These are phyloP conservation scores for Candida dendrica DNA, from an alignment of 805 yeast genomes.

Conservation along the genomic window DNA sequence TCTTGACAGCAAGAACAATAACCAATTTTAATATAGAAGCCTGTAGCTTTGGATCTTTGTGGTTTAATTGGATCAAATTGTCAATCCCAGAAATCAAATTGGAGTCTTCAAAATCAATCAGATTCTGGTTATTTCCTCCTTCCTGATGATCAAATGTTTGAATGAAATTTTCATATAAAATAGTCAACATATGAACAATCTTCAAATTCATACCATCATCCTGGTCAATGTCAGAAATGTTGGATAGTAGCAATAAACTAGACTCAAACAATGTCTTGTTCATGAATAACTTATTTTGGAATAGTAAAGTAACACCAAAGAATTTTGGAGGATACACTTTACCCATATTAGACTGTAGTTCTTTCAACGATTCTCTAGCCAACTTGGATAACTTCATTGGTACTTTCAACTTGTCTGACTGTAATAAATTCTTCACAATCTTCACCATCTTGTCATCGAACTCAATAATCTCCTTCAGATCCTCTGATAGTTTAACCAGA, in stretches of 20 bases:
- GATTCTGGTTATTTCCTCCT: not conserved
- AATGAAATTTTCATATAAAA: constrained; percentile 9
- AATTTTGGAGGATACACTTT: constrained; percentile 5
- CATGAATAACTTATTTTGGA: constrained; percentile 6
- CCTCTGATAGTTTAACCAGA: constrained; percentile 8
- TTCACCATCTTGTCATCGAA: constrained; percentile 1
- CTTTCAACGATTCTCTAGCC: constrained; percentile 3
- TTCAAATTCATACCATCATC: constrained; percentile 1
- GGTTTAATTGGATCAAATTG: not conserved
- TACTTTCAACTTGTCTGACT: not conserved
- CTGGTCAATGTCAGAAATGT: not conserved
- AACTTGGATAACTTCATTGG: constrained; percentile 2
- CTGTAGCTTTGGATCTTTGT: not conserved
- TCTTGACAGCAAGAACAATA: constrained; percentile 11
- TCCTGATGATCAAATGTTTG: not conserved
- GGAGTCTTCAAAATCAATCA: not conserved
- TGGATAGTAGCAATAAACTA: not conserved
- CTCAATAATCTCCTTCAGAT: not conserved
- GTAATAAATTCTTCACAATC: constrained; percentile 2
- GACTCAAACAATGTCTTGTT: not conserved
- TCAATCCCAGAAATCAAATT: not conserved
- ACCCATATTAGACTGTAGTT: constrained; percentile 5
- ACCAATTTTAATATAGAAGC: constrained; percentile 9
- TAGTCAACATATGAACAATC: constrained; percentile 8
- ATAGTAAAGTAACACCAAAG: constrained; percentile 10